Evolutionary conservation across 2,329 filamentous ascomycete genomes (phyloP).

Genomic region (Plenodomus tracheiphilus): DNA sequence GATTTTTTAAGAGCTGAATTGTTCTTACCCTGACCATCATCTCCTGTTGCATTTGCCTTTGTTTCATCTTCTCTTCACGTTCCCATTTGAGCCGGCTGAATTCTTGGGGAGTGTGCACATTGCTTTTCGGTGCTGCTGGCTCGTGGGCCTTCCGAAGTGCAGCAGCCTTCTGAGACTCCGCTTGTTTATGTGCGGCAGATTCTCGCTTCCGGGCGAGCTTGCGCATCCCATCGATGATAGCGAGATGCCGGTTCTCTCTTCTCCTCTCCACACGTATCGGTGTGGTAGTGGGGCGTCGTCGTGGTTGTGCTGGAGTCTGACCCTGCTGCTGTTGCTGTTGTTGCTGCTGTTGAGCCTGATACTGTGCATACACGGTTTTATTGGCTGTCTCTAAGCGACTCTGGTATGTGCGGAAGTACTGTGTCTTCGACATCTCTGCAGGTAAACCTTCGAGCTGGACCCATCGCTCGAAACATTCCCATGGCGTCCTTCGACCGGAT

Average conservation of each 20-base stretch:
- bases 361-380: slow-evolving; percentile 60
- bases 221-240: slow-evolving; percentile 90
- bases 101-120: slow-evolving; percentile 78
- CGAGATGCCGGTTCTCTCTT: slow-evolving; percentile 82
- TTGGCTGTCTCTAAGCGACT: slow-evolving; percentile 65
- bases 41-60: slow-evolving; percentile 63
- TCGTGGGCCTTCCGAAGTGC: slow-evolving; percentile 83
- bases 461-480: slow-evolving; percentile 99
- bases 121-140: slow-evolving; percentile 60
- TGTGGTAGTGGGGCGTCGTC: slow-evolving; percentile 69
- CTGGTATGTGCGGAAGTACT: slow-evolving; percentile 84
- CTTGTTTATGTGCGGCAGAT: slow-evolving; percentile 80
- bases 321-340: slow-evolving; percentile 59
- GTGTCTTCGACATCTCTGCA: slow-evolving; percentile 90
- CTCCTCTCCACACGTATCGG: slow-evolving; percentile 85
- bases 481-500: slow-evolving; percentile 86
- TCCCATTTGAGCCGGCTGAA: slow-evolving; percentile 90
- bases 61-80: slow-evolving; percentile 68
- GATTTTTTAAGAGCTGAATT: not conserved
- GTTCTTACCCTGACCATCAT: slow-evolving; percentile 50
- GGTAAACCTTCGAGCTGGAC: slow-evolving; percentile 88
- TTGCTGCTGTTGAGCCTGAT: slow-evolving; percentile 55
- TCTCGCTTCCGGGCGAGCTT: slow-evolving; percentile 95
- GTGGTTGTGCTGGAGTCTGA: slow-evolving; percentile 53
- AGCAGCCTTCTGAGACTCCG: slow-evolving; percentile 70